Evolutionary conservation across 768 basidiomycete species (phyloP), one percentile per base, ranked within the genome.

Genomic region (Hygrocybe coccinea): DNA sequence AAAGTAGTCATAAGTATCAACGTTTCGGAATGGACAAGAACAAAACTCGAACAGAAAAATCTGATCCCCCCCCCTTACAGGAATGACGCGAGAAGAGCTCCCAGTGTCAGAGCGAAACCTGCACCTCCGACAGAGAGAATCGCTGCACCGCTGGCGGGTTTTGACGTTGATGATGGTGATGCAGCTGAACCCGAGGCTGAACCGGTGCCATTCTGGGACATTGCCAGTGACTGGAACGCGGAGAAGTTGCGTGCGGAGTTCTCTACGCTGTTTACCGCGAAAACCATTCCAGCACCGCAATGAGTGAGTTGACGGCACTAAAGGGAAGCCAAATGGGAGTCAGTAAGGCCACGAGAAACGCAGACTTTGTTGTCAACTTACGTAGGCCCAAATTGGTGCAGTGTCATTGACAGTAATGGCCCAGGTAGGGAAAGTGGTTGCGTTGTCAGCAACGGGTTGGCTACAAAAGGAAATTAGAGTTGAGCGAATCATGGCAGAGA

Each of bases 241-340:
- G 70, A 62, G 68, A 82, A 84, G 70, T 75, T 81, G 60, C 76
- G 77, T 10, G 67, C 59, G 5, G 77, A 77, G 55, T 57, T 63
- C 56, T 83, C 77, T 54, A 77, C 78, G 45, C 80, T 67, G 74
- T 87, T 87, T 64, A 85, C 73, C 55, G 83, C 79, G 64, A 79
- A 81, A 54, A 79, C 79, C 79, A 80, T 83, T 59, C 75, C 80
- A 52, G 76, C 71, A 69, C 75, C 79, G 63, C 77, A 79, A 64
- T 81, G 79, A 37, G 44, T 63, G 34, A 61, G 57, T 69, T 76
- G 78, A 64, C 72, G 73, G 67, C 77, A 77, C 71, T 76, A 60
- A 48, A 53, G 24, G 21, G 39, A 60, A 21, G 47, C 36, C 11
- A n/a, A n/a, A n/a, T n/a, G n/a, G n/a, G n/a, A 9, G 25, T 24